Percentiles rank a stretch among this genome's conserved stretches.
phyloP scores from a whole-genome alignment of 495 filamentous ascomycete species.

The Penicillium goetzii region DNA sequence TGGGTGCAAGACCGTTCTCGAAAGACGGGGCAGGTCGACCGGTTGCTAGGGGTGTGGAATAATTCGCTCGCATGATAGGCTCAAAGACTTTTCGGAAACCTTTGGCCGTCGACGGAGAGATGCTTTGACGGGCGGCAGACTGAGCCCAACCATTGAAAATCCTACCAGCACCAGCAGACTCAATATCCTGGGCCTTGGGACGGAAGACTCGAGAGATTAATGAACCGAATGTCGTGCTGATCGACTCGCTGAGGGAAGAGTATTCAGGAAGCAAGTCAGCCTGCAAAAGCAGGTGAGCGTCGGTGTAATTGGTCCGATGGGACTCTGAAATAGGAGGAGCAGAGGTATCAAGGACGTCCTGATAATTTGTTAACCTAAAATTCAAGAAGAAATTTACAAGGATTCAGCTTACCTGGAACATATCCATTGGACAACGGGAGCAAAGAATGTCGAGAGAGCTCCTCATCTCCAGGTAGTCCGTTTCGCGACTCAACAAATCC shows the following conservation, averaged over 20 bases:
- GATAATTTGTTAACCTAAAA: slow-evolving; percentile 30
- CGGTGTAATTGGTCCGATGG: slow-evolving; percentile 63
- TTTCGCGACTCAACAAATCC: slow-evolving; percentile 32
- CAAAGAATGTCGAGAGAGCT: slow-evolving; percentile 47
- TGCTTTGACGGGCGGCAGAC: slow-evolving; percentile 18
- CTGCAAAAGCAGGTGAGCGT: slow-evolving; percentile 65
- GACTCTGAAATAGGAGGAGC: slow-evolving; percentile 62
- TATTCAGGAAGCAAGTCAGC: slow-evolving; percentile 48
- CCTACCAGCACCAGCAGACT: slow-evolving; percentile 31
- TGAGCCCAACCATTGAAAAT: slow-evolving; percentile 30
- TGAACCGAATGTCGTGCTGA: slow-evolving; percentile 43
- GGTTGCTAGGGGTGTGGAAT: slow-evolving; percentile 29
- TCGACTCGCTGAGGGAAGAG: slow-evolving; percentile 37
- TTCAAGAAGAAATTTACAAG: background rate
- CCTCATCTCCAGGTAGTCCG: slow-evolving; percentile 39
- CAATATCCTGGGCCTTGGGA: slow-evolving; percentile 33
- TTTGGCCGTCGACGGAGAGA: slow-evolving; percentile 17
- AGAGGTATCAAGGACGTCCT: slow-evolving; percentile 63
- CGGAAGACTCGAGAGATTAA: slow-evolving; percentile 39
- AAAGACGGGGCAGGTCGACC: slow-evolving; percentile 62
- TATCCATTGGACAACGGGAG: slow-evolving; percentile 35
- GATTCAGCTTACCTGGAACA: slow-evolving; percentile 32
- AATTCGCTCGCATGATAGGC: slow-evolving; percentile 40
- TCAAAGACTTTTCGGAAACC: slow-evolving; percentile 41
- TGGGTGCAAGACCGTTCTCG: slow-evolving; percentile 64